These are phyloP conservation scores for Jaminaea rosea DNA, from an alignment of 1,284 basidiomycete genomes.

Conservation along the genomic window DNA sequence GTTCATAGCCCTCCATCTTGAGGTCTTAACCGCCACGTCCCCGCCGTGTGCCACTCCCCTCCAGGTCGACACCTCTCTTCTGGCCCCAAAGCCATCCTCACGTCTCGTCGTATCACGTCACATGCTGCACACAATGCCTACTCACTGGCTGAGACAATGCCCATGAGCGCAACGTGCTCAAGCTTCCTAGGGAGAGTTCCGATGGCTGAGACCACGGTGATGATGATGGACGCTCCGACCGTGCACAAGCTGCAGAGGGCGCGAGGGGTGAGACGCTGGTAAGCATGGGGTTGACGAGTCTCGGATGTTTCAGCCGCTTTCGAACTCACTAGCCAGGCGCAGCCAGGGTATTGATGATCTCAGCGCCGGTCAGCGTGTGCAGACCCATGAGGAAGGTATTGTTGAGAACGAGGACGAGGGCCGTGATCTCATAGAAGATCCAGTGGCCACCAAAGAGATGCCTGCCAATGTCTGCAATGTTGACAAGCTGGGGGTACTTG, in stretches of 20 bases:
- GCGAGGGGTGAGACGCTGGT: too few relatives aligned
- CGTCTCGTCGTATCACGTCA: too few relatives aligned
- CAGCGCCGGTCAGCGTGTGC: constrained; percentile 44
- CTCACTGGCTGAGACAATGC: constrained; percentile 29
- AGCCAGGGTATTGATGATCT: constrained; percentile 56
- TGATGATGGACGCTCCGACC: constrained; percentile 53
- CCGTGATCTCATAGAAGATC: constrained; percentile 51
- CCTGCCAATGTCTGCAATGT: constrained; percentile 60
- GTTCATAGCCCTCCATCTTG: too few relatives aligned
- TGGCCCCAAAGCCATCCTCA: too few relatives aligned
- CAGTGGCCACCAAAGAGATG: constrained; percentile 53
- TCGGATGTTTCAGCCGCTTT: too few relatives aligned
- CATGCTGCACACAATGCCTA: too few relatives aligned
- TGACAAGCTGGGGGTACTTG: constrained; percentile 53
- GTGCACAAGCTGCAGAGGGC: too few relatives aligned
- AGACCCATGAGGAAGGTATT: constrained; percentile 24
- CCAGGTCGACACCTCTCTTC: too few relatives aligned
- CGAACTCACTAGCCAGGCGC: constrained; percentile 52
- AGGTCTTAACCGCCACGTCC: too few relatives aligned
- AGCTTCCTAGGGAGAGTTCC: constrained; percentile 34
- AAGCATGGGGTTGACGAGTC: too few relatives aligned
- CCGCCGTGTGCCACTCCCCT: too few relatives aligned
- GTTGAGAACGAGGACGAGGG: constrained; percentile 32
- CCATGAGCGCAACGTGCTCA: constrained; percentile 32
- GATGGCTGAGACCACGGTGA: constrained; percentile 29